A percentile compares a stretch with the other conserved stretches of the same genome.
Evolutionary conservation across 129 eudicot genomes (phyloP).

Genomic region (Heracleum sosnowskyi): DNA sequence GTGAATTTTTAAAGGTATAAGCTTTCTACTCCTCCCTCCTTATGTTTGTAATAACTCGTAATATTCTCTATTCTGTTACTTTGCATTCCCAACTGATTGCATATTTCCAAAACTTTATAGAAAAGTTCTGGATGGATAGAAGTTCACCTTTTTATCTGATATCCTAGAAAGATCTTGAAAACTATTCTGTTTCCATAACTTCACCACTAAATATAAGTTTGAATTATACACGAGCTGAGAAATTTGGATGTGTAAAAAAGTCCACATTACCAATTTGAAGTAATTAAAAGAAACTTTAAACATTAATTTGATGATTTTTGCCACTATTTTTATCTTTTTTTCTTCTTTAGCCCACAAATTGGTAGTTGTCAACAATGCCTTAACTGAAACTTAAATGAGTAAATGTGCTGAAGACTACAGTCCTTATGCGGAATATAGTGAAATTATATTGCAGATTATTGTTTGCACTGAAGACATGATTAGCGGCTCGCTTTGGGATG

Average conservation of each 20-base stretch:
- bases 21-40: constrained; percentile 3
- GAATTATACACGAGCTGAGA: neutral
- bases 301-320: neutral
- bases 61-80: neutral
- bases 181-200: neutral
- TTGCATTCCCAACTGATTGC: neutral
- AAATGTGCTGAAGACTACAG: neutral
- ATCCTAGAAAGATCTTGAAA: neutral
- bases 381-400: neutral
- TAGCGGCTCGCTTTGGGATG: constrained; percentile 78
- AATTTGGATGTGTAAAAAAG: constrained; percentile 1
- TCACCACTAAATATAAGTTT: neutral
- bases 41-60: neutral
- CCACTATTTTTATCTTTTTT: neutral
- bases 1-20: constrained; percentile 77
- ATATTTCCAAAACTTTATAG: neutral
- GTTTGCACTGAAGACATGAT: constrained; percentile 87
- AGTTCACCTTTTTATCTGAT: neutral
- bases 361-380: neutral
- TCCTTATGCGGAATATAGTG: constrained; percentile 4
- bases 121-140: neutral
- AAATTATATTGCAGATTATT: constrained; percentile 41
- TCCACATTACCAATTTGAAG: neutral
- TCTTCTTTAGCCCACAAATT: neutral
- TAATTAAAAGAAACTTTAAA: neutral